A percentile compares a stretch with the other conserved stretches of the same genome.
These are phyloP conservation scores for Cystofilobasidium capitatum DNA, from an alignment of 768 basidiomycete species.

Conservation along the genomic window DNA sequence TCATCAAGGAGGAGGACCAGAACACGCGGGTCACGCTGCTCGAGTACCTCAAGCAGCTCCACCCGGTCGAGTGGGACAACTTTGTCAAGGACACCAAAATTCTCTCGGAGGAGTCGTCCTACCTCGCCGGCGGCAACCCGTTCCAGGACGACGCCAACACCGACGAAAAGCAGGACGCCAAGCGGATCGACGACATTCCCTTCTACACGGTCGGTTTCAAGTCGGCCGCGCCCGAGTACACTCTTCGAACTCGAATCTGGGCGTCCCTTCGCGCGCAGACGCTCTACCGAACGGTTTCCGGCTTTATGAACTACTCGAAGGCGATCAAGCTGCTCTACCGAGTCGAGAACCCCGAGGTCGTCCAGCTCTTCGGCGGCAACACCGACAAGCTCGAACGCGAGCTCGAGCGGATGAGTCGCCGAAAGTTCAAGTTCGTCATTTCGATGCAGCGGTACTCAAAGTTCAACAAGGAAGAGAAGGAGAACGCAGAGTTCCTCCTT, in stretches of 20 bases:
- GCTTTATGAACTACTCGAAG: conserved; percentile 99
- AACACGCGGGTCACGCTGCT: conserved; percentile 92
- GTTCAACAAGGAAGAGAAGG: conserved; percentile 98
- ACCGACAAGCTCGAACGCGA: conserved; percentile 94
- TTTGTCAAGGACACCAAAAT: conserved; percentile 99
- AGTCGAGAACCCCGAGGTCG: conserved; percentile 98
- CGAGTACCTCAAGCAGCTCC: conserved; percentile 96
- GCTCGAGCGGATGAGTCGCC: conserved; percentile 89
- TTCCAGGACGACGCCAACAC: conserved; percentile 48
- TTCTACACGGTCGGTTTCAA: conserved; percentile 99
- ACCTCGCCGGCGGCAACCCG: conserved; percentile 58
- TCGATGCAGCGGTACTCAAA: conserved; percentile 99
- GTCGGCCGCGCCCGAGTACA: conserved; percentile 95
- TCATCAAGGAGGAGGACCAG: conserved; percentile 96
- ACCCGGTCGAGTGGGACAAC: conserved; percentile 98
- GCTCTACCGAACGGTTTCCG: conserved; percentile 94
- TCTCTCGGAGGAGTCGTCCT: conserved; percentile 86
- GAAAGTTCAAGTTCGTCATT: conserved; percentile 98
- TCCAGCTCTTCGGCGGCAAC: conserved; percentile 93
- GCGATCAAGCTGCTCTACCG: conserved; percentile 99
- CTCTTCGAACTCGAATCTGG: conserved; percentile 97
- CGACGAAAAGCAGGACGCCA: conserved; percentile 63
- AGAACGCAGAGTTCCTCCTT: conserved; percentile 94
- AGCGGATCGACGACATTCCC: conserved; percentile 81
- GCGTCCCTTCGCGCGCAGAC: conserved; percentile 97